Conservation (phyloP, 2,329 filamentous ascomycete species). For the Paecilomyces formosus region DNA sequence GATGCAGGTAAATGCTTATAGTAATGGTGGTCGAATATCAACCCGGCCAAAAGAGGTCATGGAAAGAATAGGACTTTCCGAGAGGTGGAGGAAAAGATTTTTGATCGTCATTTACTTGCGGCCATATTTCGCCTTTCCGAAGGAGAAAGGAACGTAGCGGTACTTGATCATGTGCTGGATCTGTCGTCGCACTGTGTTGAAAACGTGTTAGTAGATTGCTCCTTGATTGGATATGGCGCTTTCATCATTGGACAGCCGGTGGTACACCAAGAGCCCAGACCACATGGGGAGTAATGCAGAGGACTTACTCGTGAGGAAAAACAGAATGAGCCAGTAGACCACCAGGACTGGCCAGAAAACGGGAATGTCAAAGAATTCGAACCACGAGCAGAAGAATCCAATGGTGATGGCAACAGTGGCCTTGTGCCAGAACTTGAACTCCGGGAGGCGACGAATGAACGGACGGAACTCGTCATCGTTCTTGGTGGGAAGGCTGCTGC, state of each 20-base stretch:
- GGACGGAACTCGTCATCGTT: conserved; percentile 96
- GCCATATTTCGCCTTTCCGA: conserved; percentile 77
- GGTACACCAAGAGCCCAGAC: background rate
- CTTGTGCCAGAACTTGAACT: conserved; percentile 99
- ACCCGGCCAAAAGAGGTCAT: background rate
- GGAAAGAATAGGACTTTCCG: background rate
- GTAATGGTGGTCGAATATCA: background rate
- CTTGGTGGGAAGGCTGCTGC: conserved; percentile 75
- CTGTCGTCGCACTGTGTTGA: conserved; percentile 77
- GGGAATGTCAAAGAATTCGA: conserved; percentile 87
- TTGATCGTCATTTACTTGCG: conserved; percentile 10
- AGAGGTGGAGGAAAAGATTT: background rate
- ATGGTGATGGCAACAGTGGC: conserved; percentile 81
- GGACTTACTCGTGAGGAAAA: conserved; percentile 82
- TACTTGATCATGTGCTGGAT: conserved; percentile 99
- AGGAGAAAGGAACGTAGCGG: conserved; percentile 89
- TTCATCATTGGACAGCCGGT: conserved; percentile 4
- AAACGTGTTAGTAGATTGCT: background rate
- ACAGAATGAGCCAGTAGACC: conserved; percentile 97
- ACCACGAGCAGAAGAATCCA: conserved; percentile 84
- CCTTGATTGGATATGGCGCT: conserved; percentile 2
- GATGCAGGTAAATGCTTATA: background rate
- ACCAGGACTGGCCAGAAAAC: conserved; percentile 99
- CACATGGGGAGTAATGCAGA: background rate
- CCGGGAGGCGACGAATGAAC: conserved; percentile 89